Conservation (phyloP, 2,329 filamentous ascomycete species). For the Bipolaris victoriae region DNA sequence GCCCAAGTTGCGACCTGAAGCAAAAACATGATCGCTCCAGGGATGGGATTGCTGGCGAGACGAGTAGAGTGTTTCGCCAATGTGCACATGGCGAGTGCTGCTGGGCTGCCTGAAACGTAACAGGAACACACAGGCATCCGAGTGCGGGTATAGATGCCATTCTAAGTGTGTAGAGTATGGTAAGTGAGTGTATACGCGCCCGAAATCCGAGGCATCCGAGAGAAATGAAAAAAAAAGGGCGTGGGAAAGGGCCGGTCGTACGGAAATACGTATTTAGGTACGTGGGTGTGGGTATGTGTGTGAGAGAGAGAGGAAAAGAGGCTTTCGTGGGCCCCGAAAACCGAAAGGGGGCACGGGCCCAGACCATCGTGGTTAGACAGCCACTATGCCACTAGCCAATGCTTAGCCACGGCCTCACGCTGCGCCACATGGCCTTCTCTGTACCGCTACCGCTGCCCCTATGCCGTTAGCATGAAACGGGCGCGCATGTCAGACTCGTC, state of each 20-base stretch:
- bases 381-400: background rate
- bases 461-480: background rate
- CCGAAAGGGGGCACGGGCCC: background rate
- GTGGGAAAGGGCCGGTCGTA: too few relatives aligned
- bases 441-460: background rate
- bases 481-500: too few relatives aligned
- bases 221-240: too few relatives aligned
- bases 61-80: background rate
- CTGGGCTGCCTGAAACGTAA: constrained; percentile 1
- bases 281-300: too few relatives aligned
- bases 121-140: background rate
- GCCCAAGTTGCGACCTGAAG: constrained; percentile 2
- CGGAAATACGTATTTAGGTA: too few relatives aligned
- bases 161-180: too few relatives aligned
- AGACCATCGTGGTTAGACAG: background rate
- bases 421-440: background rate
- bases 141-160: too few relatives aligned
- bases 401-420: background rate
- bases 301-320: too few relatives aligned
- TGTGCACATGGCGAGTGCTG: constrained; percentile 1
- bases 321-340: background rate
- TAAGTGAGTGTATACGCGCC: too few relatives aligned
- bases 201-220: too few relatives aligned
- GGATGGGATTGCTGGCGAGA: background rate
- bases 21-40: constrained; percentile 10